phyloP scores from a whole-genome alignment of 2,329 filamentous ascomycete genomes.

The Xylariomycetidae sp. region DNA sequence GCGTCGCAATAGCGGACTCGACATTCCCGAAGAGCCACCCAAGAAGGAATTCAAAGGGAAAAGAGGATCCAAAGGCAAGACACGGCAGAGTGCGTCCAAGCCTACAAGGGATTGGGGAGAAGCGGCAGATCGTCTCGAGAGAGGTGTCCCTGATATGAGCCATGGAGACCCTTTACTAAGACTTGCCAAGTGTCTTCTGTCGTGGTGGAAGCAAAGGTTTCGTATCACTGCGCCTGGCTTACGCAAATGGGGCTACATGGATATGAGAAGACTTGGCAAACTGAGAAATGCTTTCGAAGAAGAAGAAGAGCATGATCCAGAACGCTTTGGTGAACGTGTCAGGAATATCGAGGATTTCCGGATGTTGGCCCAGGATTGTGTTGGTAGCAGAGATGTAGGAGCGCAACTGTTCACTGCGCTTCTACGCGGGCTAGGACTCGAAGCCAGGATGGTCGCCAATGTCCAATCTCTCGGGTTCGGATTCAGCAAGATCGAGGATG shows the following conservation, averaged over 20 bases:
- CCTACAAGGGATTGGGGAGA: constrained; percentile 62
- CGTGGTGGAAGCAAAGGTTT: constrained; percentile 87
- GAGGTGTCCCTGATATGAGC: constrained; percentile 69
- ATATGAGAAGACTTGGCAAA: constrained; percentile 67
- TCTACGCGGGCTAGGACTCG: constrained; percentile 71
- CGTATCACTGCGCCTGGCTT: constrained; percentile 69
- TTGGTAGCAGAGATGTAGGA: constrained; percentile 81
- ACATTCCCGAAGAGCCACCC: constrained; percentile 31
- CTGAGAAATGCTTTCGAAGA: constrained; percentile 65
- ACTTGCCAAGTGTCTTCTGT: constrained; percentile 67
- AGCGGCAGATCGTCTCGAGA: constrained; percentile 62
- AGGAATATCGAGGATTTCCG: constrained; percentile 62
- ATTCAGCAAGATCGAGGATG: constrained; percentile 83
- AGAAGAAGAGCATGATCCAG: constrained; percentile 53
- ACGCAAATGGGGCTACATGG: constrained; percentile 85
- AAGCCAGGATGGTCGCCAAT: constrained; percentile 76
- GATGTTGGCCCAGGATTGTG: constrained; percentile 58
- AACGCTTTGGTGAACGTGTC: constrained; percentile 71
- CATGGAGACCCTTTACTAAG: constrained; percentile 74
- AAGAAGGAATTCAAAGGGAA: constrained; percentile 30
- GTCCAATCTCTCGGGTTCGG: constrained; percentile 85
- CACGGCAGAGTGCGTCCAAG: constrained; percentile 25
- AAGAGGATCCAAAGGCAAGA: constrained; percentile 31
- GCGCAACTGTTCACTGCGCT: constrained; percentile 87
- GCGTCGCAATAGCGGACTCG: constrained; percentile 61